Conservation (phyloP, 164 flowering plant genomes). For the Magnolia changhungtana region DNA sequence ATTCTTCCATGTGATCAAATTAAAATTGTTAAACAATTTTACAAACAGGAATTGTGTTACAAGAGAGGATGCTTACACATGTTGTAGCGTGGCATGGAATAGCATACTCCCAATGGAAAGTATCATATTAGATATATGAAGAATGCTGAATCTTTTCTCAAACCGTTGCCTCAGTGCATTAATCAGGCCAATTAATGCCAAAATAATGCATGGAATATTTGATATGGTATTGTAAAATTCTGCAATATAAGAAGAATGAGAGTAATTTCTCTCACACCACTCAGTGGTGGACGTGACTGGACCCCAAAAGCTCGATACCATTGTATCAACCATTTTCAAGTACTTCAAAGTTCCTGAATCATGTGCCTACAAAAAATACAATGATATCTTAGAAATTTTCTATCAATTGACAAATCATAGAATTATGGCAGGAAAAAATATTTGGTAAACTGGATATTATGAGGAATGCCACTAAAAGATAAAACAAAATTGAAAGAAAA, state of each 20-base stretch:
- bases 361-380: slow-evolving; percentile 19
- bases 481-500: background rate
- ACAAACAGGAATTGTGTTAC: too few relatives aligned
- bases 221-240: slow-evolving; percentile 82
- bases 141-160: slow-evolving; percentile 82
- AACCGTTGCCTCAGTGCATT: slow-evolving; percentile 74
- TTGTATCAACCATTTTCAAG: slow-evolving; percentile 47
- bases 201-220: slow-evolving; percentile 60
- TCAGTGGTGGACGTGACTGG: slow-evolving; percentile 82
- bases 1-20: too few relatives aligned
- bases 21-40: too few relatives aligned
- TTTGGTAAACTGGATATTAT: background rate
- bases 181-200: slow-evolving; percentile 72
- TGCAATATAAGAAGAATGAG: slow-evolving; percentile 65
- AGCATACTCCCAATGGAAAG: slow-evolving; percentile 82
- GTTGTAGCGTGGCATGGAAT: slow-evolving; percentile 76
- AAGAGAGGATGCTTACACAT: slow-evolving; percentile 47
- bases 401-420: background rate
- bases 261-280: slow-evolving; percentile 80
- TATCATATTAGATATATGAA: slow-evolving; percentile 79
- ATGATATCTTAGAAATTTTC: background rate
- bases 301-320: slow-evolving; percentile 77
- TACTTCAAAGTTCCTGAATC: slow-evolving; percentile 6
- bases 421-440: background rate
- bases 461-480: background rate